Conservation (phyloP, 768 basidiomycete genomes). For the Neoboletus magnificus region DNA sequence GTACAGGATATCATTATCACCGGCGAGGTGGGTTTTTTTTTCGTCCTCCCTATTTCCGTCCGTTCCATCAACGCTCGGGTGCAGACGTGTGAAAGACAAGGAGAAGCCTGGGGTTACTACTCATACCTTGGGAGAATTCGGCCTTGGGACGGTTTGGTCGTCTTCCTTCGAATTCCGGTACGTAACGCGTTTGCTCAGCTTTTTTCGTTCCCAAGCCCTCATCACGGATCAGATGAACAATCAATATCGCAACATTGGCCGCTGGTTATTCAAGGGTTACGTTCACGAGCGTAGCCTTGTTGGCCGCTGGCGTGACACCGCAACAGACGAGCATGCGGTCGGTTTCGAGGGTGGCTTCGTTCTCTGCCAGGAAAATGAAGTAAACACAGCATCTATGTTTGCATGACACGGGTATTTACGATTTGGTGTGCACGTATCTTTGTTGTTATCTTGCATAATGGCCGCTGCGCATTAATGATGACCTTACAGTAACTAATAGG, state of each 20-base stretch:
- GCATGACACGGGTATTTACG: conserved; percentile 20
- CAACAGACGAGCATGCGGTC: conserved; percentile 35
- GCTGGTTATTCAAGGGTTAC: conserved; percentile 53
- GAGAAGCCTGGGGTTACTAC: conserved; percentile 49
- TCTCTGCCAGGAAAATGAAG: conserved; percentile 35
- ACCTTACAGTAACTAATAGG: conserved; percentile 11
- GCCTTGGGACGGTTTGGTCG: conserved; percentile 49
- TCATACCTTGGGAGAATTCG: conserved; percentile 47
- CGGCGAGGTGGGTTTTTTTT: conserved; percentile 39
- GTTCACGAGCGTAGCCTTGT: conserved; percentile 47
- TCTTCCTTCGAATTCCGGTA: conserved; percentile 45
- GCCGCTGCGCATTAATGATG: conserved; percentile 12
- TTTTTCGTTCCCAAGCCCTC: conserved; percentile 3
- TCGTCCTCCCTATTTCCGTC: background rate
- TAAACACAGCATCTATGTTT: conserved; percentile 12
- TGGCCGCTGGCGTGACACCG: conserved; percentile 53
- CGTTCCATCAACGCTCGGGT: background rate
- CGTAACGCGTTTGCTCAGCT: conserved; percentile 14
- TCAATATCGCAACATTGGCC: conserved; percentile 32
- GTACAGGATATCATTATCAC: conserved; percentile 52
- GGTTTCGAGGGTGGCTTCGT: conserved; percentile 53
- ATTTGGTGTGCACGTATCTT: conserved; percentile 8
- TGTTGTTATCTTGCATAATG: conserved; percentile 14
- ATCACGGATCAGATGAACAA: conserved; percentile 34
- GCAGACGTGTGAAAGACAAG: conserved; percentile 43